Evolutionary conservation across 257 asterid genomes (phyloP).

Genomic region (Solanum etuberosum): DNA sequence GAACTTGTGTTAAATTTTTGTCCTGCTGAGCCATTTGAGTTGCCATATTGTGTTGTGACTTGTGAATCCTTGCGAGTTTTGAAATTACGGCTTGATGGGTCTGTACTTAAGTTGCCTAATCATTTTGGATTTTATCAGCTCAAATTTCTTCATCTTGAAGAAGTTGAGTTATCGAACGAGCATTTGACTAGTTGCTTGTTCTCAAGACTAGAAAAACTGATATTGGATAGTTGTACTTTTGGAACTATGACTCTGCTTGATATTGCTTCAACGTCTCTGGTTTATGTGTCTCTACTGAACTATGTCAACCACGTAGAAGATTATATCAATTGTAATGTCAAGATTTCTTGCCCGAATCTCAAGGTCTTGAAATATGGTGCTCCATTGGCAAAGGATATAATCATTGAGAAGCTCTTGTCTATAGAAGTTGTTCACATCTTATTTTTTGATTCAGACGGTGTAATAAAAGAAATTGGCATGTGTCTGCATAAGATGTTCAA

Average conservation of each 20-base stretch:
- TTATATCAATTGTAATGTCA: not conserved
- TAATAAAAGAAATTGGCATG: not conserved
- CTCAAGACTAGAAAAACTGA: not conserved
- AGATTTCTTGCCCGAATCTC: conserved; percentile 8
- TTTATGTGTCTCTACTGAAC: not conserved
- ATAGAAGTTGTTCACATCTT: not conserved
- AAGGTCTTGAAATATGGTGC: not conserved
- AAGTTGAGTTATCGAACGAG: not conserved
- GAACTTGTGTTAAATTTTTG: not conserved
- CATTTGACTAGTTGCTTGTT: not conserved
- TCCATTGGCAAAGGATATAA: not conserved
- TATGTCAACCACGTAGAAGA: too few relatives aligned
- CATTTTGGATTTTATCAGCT: not conserved
- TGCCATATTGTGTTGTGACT: not conserved
- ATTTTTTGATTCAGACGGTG: not conserved
- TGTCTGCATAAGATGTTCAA: not conserved
- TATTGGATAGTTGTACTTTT: not conserved
- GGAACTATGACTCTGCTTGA: not conserved
- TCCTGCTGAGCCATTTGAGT: not conserved
- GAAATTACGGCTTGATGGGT: not conserved
- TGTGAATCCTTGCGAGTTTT: conserved; percentile 8
- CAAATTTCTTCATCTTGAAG: not conserved
- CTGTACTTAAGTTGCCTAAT: not conserved
- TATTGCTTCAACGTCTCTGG: not conserved
- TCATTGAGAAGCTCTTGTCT: not conserved